Evolutionary conservation across 1,284 basidiomycete genomes (phyloP).

Genomic region (Apiotrichum porosum): DNA sequence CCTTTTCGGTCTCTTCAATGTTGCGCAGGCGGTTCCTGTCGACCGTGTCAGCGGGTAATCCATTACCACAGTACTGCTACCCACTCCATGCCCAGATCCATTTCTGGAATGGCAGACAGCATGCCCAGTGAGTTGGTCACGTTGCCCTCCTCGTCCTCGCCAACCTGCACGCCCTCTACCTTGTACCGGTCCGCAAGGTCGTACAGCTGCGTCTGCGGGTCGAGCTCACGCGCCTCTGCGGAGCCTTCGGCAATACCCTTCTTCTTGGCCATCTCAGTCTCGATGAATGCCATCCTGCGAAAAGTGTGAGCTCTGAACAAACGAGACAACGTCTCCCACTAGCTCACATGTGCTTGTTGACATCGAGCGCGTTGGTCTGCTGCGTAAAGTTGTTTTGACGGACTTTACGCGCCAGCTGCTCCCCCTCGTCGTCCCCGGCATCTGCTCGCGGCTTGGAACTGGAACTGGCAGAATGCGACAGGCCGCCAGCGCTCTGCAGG

Average conservation of each 20-base stretch:
- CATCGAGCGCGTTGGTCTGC: slow-evolving; percentile 90
- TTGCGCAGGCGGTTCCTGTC: slow-evolving; percentile 78
- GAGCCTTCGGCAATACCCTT: slow-evolving; percentile 55
- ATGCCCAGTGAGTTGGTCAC: slow-evolving; percentile 88
- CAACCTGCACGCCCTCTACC: slow-evolving; percentile 32
- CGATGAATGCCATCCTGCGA: slow-evolving; percentile 97
- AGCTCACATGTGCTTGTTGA: slow-evolving; percentile 93
- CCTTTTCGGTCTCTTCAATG: slow-evolving; percentile 94
- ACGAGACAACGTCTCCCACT: not conserved
- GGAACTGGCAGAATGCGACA: no score
- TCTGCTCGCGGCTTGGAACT: no score
- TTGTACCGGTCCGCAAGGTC: slow-evolving; percentile 64
- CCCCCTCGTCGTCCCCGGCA: slow-evolving; percentile 54
- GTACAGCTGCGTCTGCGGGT: slow-evolving; percentile 68
- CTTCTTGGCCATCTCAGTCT: slow-evolving; percentile 81
- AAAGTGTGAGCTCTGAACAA: not conserved
- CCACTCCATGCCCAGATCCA: slow-evolving; percentile 96
- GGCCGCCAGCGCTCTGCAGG: slow-evolving; percentile 35
- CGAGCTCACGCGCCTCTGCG: slow-evolving; percentile 45
- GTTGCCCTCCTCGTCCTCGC: slow-evolving; percentile 69
- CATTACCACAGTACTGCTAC: slow-evolving; percentile 44
- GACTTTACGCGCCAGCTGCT: slow-evolving; percentile 64
- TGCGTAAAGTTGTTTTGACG: slow-evolving; percentile 90
- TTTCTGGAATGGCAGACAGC: slow-evolving; percentile 93
- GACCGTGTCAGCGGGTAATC: slow-evolving; percentile 3